These are phyloP conservation scores for Paulinella micropora DNA, from an alignment of 78 protist species.

Conservation along the genomic window DNA sequence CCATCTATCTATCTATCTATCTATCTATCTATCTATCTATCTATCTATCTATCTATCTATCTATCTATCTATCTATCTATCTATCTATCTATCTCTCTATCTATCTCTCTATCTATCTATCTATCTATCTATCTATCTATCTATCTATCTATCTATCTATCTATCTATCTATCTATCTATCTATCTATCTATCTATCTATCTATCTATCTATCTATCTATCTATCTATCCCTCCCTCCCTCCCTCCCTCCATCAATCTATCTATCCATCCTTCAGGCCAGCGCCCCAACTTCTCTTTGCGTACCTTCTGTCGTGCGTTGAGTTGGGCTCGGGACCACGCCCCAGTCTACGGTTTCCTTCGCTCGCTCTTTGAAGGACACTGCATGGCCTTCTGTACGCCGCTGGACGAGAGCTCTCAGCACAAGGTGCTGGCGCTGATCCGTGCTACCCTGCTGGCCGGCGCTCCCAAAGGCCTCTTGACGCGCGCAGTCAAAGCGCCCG, in stretches of 20 bases:
- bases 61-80: neutral
- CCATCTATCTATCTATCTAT: neutral
- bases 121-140: neutral
- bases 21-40: neutral
- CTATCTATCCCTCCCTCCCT: neutral
- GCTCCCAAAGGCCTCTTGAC: neutral
- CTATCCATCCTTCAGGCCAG: constrained; percentile 1
- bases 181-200: neutral
- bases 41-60: neutral
- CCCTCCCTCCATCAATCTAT: neutral
- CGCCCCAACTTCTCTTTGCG: constrained; percentile 82
- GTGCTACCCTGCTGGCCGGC: neutral
- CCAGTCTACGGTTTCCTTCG: too few species aligned
- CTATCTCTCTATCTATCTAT: neutral
- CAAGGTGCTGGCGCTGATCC: neutral
- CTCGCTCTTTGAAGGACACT: constrained; percentile 60
- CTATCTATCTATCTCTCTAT: neutral
- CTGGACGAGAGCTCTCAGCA: constrained; percentile 25
- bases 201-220: neutral
- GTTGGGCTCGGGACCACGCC: too few species aligned
- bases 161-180: neutral
- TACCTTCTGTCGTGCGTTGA: constrained; percentile 75
- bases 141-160: neutral
- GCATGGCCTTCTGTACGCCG: constrained; percentile 66
- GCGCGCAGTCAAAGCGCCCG: neutral